A percentile compares a stretch with the other conserved stretches of the same genome.
phyloP scores from a whole-genome alignment of 257 asterid species.

The Asclepias syriaca region DNA sequence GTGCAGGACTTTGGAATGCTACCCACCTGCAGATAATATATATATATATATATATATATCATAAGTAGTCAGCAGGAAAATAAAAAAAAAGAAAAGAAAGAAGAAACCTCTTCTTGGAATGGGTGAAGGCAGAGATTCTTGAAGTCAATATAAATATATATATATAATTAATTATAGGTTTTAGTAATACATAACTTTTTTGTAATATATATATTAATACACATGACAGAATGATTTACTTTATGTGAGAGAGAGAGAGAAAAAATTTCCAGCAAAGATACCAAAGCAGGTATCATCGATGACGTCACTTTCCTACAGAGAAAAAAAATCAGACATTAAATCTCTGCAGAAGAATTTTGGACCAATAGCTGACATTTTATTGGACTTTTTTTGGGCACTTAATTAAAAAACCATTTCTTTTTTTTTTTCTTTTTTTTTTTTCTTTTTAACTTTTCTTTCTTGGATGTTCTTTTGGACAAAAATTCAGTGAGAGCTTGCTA shows the following conservation, averaged over 20 bases:
- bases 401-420: not conserved
- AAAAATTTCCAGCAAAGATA: not conserved
- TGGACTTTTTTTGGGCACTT: not conserved
- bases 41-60: too few relatives aligned
- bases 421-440: too few relatives aligned
- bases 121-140: too few relatives aligned
- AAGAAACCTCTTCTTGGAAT: too few relatives aligned
- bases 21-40: too few relatives aligned
- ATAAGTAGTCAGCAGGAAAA: too few relatives aligned
- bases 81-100: too few relatives aligned
- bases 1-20: not conserved
- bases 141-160: too few relatives aligned
- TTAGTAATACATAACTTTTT: too few relatives aligned
- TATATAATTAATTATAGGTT: too few relatives aligned
- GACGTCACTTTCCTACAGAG: constrained; percentile 6
- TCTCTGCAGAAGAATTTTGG: constrained; percentile 1
- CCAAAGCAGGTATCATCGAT: not conserved
- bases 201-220: not conserved
- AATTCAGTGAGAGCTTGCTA: not conserved
- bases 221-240: not conserved
- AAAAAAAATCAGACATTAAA: constrained; percentile 10
- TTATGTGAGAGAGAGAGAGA: not conserved
- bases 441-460: not conserved
- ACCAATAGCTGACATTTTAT: not conserved
- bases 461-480: not conserved